Evolutionary conservation across 768 basidiomycete species (phyloP).

Genomic region (Tylopilus balloui): DNA sequence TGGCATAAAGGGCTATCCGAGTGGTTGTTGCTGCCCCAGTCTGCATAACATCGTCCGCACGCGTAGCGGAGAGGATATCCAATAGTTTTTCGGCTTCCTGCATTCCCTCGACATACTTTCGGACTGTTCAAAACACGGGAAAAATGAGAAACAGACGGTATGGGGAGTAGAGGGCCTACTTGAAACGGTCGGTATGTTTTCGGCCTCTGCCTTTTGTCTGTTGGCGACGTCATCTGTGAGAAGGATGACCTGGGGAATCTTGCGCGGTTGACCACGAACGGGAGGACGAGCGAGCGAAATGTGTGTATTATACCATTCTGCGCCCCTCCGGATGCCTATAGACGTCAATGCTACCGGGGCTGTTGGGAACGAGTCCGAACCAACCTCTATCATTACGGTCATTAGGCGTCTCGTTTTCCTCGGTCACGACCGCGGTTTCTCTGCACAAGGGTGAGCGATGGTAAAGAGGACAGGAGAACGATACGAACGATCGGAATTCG

Average conservation of each 20-base stretch:
- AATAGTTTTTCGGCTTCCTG: conserved; percentile 60
- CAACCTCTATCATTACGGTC: conserved; percentile 92
- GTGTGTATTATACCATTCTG: conserved; percentile 83
- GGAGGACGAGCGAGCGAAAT: conserved; percentile 50
- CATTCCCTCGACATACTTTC: conserved; percentile 77
- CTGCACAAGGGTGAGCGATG: conserved; percentile 34
- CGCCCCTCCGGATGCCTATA: conserved; percentile 84
- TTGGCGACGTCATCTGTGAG: conserved; percentile 90
- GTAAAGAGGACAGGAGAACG: neutral
- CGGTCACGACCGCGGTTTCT: conserved; percentile 74
- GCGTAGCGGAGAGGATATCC: conserved; percentile 74
- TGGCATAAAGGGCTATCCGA: conserved; percentile 64
- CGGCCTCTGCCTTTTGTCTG: conserved; percentile 63
- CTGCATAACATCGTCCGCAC: conserved; percentile 58
- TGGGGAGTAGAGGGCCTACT: conserved; percentile 37
- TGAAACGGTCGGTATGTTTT: conserved; percentile 58
- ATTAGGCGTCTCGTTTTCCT: conserved; percentile 81
- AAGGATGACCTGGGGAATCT: conserved; percentile 63
- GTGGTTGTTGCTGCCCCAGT: conserved; percentile 52
- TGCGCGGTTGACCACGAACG: conserved; percentile 45
- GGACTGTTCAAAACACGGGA: conserved; percentile 41
- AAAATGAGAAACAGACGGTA: neutral
- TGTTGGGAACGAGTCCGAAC: neutral
- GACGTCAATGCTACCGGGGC: neutral
- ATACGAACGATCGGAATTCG: conserved; percentile 72